phyloP scores from a whole-genome alignment of 345 rosid species.

The Adansonia digitata region DNA sequence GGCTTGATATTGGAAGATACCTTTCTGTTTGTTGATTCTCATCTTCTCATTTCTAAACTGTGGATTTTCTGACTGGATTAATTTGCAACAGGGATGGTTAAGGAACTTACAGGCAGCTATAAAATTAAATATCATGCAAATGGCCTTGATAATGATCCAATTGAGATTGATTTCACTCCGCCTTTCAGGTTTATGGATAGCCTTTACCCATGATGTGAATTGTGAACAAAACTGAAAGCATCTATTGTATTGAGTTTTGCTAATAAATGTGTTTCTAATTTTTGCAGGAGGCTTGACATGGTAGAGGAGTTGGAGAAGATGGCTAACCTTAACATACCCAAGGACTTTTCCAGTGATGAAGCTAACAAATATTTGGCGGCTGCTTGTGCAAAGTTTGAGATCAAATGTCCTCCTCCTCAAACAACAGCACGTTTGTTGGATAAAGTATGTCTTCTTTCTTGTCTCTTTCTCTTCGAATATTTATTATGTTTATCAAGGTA shows the following conservation, averaged over 20 bases:
- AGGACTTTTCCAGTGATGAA: slow-evolving; percentile 77
- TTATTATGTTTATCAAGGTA: not conserved
- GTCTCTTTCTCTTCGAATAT: not conserved
- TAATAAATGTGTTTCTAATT: not conserved
- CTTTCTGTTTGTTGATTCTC: not conserved
- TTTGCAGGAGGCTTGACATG: slow-evolving; percentile 79
- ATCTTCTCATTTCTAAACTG: not conserved
- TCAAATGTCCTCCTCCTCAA: slow-evolving; percentile 90
- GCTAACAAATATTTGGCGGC: slow-evolving; percentile 65
- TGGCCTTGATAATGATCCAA: slow-evolving; percentile 80
- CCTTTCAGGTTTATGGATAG: slow-evolving; percentile 69
- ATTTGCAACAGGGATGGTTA: slow-evolving; percentile 62
- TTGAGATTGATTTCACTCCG: slow-evolving; percentile 92
- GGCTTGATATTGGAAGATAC: not conserved
- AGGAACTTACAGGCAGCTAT: slow-evolving; percentile 81
- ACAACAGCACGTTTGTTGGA: slow-evolving; percentile 87
- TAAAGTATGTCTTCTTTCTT: slow-evolving; percentile 44
- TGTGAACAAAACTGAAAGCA: not conserved
- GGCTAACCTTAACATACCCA: slow-evolving; percentile 83
- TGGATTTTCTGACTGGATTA: not conserved
- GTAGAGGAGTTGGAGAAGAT: slow-evolving; percentile 76
- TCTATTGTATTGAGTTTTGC: not conserved
- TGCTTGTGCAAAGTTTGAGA: slow-evolving; percentile 66
- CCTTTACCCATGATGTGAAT: not conserved
- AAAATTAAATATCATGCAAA: slow-evolving; percentile 81